These are phyloP conservation scores for Laguncularia racemosa DNA, from an alignment of 345 rosid species.

Conservation along the genomic window DNA sequence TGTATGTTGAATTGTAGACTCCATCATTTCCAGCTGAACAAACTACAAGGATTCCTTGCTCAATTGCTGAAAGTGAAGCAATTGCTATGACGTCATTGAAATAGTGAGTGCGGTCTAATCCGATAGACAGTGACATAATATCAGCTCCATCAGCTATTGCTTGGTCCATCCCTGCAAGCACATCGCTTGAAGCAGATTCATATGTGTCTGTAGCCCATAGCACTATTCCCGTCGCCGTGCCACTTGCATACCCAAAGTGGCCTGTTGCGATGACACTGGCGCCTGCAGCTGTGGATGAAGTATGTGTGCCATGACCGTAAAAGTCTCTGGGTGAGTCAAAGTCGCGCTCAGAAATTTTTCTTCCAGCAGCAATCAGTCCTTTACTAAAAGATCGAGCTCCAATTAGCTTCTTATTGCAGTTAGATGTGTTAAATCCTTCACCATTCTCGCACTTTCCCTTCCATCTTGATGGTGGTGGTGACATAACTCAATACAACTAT, in stretches of 20 bases:
- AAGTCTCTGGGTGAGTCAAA: conserved; percentile 24
- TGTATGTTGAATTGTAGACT: conserved; percentile 6
- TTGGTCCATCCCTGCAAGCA: conserved; percentile 63
- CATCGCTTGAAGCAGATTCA: conserved; percentile 28
- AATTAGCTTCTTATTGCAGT: conserved; percentile 31
- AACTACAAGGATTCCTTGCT: conserved; percentile 36
- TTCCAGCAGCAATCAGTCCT: conserved; percentile 21
- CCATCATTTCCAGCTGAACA: conserved; percentile 57
- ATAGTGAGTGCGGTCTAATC: conserved; percentile 24
- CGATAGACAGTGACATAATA: conserved; percentile 50
- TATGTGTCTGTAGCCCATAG: conserved; percentile 17
- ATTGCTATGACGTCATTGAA: conserved; percentile 38
- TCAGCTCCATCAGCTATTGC: conserved; percentile 65
- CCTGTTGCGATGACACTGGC: conserved; percentile 11
- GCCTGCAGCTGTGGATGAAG: conserved; percentile 34
- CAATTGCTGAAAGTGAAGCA: conserved; percentile 47
- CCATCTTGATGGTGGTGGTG: conserved; percentile 22
- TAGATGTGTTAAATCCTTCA: conserved; percentile 6
- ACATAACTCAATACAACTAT: conserved; percentile 11
- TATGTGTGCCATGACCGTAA: conserved; percentile 33
- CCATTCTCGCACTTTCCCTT: conserved; percentile 31
- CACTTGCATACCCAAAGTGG: conserved; percentile 27
- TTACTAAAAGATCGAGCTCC: conserved; percentile 29
- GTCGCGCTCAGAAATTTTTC: conserved; percentile 12
- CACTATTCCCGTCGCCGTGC: conserved; percentile 28